Conservation (phyloP, 148 eudicot genomes). For the Talinum fruticosum region DNA sequence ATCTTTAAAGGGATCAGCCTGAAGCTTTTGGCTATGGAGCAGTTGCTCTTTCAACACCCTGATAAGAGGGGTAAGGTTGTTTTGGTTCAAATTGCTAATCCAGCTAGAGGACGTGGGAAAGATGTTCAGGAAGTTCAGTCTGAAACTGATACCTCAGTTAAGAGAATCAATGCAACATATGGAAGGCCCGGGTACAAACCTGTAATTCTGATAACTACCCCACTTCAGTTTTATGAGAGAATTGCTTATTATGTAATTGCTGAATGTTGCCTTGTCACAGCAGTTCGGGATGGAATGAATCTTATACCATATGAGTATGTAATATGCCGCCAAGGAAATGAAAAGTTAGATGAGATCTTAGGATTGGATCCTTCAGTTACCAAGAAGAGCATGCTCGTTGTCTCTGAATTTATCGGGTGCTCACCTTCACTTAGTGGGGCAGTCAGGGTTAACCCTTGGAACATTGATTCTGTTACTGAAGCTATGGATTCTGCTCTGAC, state of each 20-base stretch:
- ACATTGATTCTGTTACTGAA: conserved; percentile 68
- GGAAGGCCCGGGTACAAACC: conserved; percentile 63
- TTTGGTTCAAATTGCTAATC: conserved; percentile 83
- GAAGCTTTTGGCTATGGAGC: conserved; percentile 81
- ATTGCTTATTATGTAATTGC: conserved; percentile 76
- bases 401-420: conserved; percentile 84
- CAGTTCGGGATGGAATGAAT: conserved; percentile 91
- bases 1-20: conserved; percentile 84
- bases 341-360: conserved; percentile 48
- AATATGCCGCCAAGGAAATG: conserved; percentile 66
- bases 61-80: conserved; percentile 68
- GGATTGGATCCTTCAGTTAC: conserved; percentile 40
- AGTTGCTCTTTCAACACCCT: conserved; percentile 70
- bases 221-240: conserved; percentile 72
- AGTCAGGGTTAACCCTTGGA: conserved; percentile 87
- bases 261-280: conserved; percentile 83
- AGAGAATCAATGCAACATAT: conserved; percentile 56
- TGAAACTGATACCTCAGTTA: conserved; percentile 61
- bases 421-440: conserved; percentile 95
- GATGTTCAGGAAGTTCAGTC: conserved; percentile 69
- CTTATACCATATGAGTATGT: conserved; percentile 83
- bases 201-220: conserved; percentile 55
- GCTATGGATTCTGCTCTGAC: conserved; percentile 73
- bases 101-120: conserved; percentile 82
- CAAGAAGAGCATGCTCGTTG: conserved; percentile 87